Percentiles rank a stretch among this genome's conserved stretches.
These are phyloP conservation scores for Chamaecrista fasciculata DNA, from an alignment of 306 rosid species.

Conservation along the genomic window DNA sequence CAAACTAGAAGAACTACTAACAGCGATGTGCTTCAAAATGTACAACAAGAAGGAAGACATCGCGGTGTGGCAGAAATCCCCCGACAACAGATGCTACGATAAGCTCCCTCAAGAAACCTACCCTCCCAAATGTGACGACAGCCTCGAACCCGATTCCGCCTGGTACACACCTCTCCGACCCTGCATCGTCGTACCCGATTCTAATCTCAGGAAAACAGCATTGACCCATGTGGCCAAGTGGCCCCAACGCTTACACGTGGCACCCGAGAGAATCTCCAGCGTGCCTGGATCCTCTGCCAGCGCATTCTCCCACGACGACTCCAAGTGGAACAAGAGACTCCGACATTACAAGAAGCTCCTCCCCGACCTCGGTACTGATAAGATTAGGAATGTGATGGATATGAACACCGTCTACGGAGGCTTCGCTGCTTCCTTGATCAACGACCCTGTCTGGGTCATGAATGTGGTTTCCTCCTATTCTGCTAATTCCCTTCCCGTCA, in stretches of 20 bases:
- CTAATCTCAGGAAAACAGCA: conserved; percentile 56
- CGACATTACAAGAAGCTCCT: conserved; percentile 86
- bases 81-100: conserved; percentile 62
- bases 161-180: conserved; percentile 97
- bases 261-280: conserved; percentile 65
- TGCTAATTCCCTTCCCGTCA: conserved; percentile 73
- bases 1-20: conserved; percentile 69
- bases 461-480: conserved; percentile 91
- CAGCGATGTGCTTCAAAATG: conserved; percentile 83
- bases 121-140: conserved; percentile 91
- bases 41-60: conserved; percentile 91
- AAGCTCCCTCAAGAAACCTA: conserved; percentile 58
- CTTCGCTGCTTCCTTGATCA: conserved; percentile 72
- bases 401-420: conserved; percentile 92
- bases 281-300: conserved; percentile 60
- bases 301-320: conserved; percentile 67
- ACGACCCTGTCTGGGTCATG: conserved; percentile 96
- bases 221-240: conserved; percentile 62
- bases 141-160: conserved; percentile 85
- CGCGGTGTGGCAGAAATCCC: conserved; percentile 86
- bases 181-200: conserved; percentile 72
- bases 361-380: conserved; percentile 74
- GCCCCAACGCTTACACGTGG: conserved; percentile 68
- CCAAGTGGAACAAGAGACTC: conserved; percentile 78
- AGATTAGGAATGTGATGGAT: conserved; percentile 93